Base-by-base conservation (phyloP, 2,329 filamentous ascomycete genomes). In the Fusarium luffae region DNA sequence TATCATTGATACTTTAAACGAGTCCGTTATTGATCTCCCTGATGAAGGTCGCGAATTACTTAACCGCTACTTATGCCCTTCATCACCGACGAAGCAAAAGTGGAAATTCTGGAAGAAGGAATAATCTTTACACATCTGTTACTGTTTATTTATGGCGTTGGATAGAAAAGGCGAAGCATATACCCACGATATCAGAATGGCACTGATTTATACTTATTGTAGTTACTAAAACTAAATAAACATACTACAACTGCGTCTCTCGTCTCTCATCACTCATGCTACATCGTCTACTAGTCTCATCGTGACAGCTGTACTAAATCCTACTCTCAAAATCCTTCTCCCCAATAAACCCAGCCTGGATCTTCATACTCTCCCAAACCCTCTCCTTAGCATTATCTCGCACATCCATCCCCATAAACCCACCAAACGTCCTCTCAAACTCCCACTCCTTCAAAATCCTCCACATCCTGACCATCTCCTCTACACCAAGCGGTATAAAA, bases 351-450 rank as follows among this genome's bases (percentile, higher is more conserved):
- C 76, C 82, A 4, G 90, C 82, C 75, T 93, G 91, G 21, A 93
- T 92, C 82, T 93, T 88, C 85, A 93, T 93, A 76, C 92, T 94
- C 63, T 93, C 88, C 75, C 94, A 74, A 27, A 95, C 85, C 68
- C 91, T 85, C 62, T 77, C 75, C 82, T 91, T 93, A 56, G 93
- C 82, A 67, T 84, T 23, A 23, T 23, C 21, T 23, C 21, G 21
- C 21, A 93, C 87, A 71, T 93, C 90, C 74, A 85, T 84, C 0
- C 86, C 88, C 4, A 83, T 72, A 67, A 94, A 93, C 0, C 87
- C 88, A 0, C 92, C 91, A 77, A 92, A 89, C 9, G 91, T 90
- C 63, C 87, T 86, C 14, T 80, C 80, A 70, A 93, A 94, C 2
- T 89, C 83, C 63, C 89, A 86, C 7, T 82, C 79, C 75, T 85